Evolutionary conservation across 2,329 filamentous ascomycete species (phyloP), one percentile per base, ranked within the genome.

Genomic region (Aspergillus versicolor): DNA sequence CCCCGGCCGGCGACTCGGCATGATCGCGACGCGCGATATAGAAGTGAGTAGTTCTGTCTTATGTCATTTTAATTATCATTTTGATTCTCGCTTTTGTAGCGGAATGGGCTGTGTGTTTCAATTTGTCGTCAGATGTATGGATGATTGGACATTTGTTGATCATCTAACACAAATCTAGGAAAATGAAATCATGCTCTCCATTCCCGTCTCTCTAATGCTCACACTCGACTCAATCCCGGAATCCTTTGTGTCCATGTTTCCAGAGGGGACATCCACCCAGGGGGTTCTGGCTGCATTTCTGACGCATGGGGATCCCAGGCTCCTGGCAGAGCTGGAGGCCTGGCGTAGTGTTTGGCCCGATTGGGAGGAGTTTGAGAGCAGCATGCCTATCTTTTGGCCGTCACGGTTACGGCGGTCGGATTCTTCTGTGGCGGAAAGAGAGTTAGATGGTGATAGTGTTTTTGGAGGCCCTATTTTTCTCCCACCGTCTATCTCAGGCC

Each of bases 1-100:
- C n/a, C 83, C 87, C 1, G 88, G 86, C 3, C 82, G 88, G 56
- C 91, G 91, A 42, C 82, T 93, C 56, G 91, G 92, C 40, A 85
- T 96, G 48, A 79, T 92, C 27, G 88, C 90, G 7, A 86, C 84
- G 13, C 81, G 82, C 40, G 75, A 81, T 5, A 80, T 93, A 58
- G 76, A 88, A 75, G 88, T 89, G 45, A 56, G 59, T 57, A 45
- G n/a, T 9, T 41, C 40, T 45, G 38, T 30, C 8, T 42, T 24
- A 12, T 41, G n/a, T 53, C 11, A 32, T 22, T 30, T 46, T 21
- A 21, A 21, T 21, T 21, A 1, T 21, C 21, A 21, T 21, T 21
- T 21, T 21, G 21, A 21, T 21, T 21, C 21, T 4, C 21, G 3
- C 21, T 4, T 21, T 21, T 21, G 21, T 21, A 21, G 21, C 21